Percentiles rank a stretch among this genome's conserved stretches.
phyloP scores from a whole-genome alignment of 2,329 filamentous ascomycete species.

The Didymella keratinophila region DNA sequence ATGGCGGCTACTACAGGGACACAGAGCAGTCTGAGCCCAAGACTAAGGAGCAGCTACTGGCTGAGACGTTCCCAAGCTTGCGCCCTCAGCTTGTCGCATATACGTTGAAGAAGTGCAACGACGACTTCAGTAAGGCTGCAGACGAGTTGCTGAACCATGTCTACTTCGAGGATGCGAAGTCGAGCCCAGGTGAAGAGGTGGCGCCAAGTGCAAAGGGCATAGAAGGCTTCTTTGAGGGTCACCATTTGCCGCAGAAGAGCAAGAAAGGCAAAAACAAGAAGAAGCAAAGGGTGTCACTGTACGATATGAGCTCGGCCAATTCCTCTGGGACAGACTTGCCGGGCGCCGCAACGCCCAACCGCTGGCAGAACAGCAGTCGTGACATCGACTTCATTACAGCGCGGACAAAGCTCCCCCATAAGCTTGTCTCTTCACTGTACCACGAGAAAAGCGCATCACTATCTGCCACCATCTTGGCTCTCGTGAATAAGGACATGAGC shows the following conservation, averaged over 20 bases:
- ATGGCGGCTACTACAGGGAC: slow-evolving; percentile 46
- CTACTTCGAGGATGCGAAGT: slow-evolving; percentile 74
- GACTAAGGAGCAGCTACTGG: slow-evolving; percentile 70
- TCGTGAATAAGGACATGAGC: slow-evolving; percentile 60
- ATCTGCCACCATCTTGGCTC: slow-evolving; percentile 61
- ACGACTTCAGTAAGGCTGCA: slow-evolving; percentile 73
- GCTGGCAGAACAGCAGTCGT: slow-evolving; percentile 64
- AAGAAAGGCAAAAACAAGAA: slow-evolving; percentile 56
- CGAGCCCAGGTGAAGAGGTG: slow-evolving; percentile 53
- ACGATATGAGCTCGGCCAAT: slow-evolving; percentile 30
- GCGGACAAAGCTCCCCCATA: slow-evolving; percentile 57
- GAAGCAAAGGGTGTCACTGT: slow-evolving; percentile 42
- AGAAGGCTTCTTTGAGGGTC: slow-evolving; percentile 77
- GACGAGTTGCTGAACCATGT: slow-evolving; percentile 83
- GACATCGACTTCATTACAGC: slow-evolving; percentile 69
- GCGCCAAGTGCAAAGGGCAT: slow-evolving; percentile 69
- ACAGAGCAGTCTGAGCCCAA: slow-evolving; percentile 60
- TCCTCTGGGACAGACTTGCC: slow-evolving; percentile 35
- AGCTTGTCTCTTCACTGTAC: slow-evolving; percentile 64
- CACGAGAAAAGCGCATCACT: slow-evolving; percentile 65
- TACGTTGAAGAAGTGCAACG: slow-evolving; percentile 71
- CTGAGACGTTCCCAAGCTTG: slow-evolving; percentile 75
- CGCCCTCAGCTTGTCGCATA: slow-evolving; percentile 71
- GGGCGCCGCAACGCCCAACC: slow-evolving; percentile 53
- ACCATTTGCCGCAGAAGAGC: slow-evolving; percentile 53